Evolutionary conservation across 2,329 filamentous ascomycete species (phyloP).

Genomic region (Didymella segeticola): DNA sequence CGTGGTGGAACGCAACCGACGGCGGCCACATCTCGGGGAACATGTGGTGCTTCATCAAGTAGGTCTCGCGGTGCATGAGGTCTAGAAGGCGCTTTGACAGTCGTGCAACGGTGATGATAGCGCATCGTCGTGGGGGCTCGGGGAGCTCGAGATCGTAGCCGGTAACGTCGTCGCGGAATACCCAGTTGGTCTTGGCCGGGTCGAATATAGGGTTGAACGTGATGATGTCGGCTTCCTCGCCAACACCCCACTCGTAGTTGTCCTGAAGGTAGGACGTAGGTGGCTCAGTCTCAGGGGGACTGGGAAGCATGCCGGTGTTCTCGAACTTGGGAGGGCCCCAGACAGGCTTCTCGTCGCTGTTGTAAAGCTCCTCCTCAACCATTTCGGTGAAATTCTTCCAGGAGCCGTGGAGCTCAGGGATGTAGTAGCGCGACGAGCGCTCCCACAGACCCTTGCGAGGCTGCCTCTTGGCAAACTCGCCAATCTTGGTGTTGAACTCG

Average conservation of each 20-base stretch:
- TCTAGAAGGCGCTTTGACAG: conserved; percentile 74
- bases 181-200: conserved; percentile 74
- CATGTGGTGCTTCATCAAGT: conserved; percentile 73
- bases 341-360: conserved; percentile 58
- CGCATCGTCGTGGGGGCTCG: conserved; percentile 72
- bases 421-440: conserved; percentile 74
- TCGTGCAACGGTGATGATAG: conserved; percentile 79
- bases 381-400: conserved; percentile 72
- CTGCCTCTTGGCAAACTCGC: conserved; percentile 69
- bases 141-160: conserved; percentile 64
- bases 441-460: conserved; percentile 78
- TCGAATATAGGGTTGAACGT: conserved; percentile 83
- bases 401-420: conserved; percentile 70
- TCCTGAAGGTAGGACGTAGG: conserved; percentile 66
- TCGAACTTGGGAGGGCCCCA: conserved; percentile 67
- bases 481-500: conserved; percentile 74
- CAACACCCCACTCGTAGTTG: conserved; percentile 76
- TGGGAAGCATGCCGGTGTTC: conserved; percentile 60
- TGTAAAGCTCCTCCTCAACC: conserved; percentile 66
- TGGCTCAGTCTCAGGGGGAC: conserved; percentile 68
- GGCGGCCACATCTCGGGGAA: conserved; percentile 82
- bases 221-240: conserved; percentile 76
- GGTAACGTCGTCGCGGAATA: conserved; percentile 71
- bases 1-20: conserved; percentile 75
- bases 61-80: conserved; percentile 79